Percentiles rank a stretch among this genome's conserved stretches.
Conservation (phyloP, 2,329 filamentous ascomycete genomes). For the Fusarium sp. region DNA sequence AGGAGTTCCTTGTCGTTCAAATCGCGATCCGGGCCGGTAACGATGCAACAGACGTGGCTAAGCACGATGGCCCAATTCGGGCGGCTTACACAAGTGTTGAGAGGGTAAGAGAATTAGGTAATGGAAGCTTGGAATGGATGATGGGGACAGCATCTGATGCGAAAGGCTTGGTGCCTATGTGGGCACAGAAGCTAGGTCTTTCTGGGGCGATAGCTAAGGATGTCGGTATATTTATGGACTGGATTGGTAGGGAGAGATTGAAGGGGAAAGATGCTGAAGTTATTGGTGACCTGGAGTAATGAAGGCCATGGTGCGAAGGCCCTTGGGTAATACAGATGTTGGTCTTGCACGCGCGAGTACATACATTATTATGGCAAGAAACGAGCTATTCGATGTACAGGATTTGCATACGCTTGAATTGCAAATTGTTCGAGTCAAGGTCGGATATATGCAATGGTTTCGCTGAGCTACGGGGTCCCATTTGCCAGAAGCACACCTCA, state of each 20-base stretch:
- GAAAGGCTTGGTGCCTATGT: conserved; percentile 71
- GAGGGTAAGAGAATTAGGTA: conserved; percentile 59
- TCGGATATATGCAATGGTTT: background rate
- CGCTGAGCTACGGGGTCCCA: background rate
- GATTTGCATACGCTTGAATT: background rate
- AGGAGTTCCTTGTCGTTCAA: conserved; percentile 67
- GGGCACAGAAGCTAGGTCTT: conserved; percentile 71
- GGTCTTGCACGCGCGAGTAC: background rate
- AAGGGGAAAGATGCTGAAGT: conserved; percentile 31
- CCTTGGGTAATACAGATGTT: background rate
- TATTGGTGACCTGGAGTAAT: conserved; percentile 11
- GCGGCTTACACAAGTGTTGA: conserved; percentile 75
- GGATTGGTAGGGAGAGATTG: conserved; percentile 61
- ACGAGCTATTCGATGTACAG: background rate
- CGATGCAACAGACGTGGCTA: conserved; percentile 49
- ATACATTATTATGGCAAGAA: background rate
- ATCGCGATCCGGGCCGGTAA: conserved; percentile 56
- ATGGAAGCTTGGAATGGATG: conserved; percentile 71
- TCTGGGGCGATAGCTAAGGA: conserved; percentile 74
- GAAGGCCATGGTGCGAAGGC: background rate
- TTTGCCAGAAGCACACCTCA: background rate
- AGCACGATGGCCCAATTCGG: conserved; percentile 58
- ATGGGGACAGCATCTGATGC: conserved; percentile 83
- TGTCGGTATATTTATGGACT: conserved; percentile 73
- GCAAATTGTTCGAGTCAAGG: background rate